phyloP scores from a whole-genome alignment of 352 stramenopile species.

The Vaucheria bursata region DNA sequence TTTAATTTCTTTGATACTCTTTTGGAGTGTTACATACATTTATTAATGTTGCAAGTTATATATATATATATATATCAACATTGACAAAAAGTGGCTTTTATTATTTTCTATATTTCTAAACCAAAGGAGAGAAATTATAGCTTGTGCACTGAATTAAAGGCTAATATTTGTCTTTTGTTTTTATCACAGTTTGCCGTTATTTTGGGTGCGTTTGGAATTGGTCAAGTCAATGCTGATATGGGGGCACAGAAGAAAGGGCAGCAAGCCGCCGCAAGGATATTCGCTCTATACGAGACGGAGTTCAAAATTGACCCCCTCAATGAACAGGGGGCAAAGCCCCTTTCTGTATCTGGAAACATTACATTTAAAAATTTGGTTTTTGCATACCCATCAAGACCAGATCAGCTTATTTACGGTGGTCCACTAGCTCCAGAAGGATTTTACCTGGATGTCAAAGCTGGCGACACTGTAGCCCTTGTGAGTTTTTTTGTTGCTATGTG shows the following conservation, averaged over 20 bases:
- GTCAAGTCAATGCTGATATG: slow-evolving; percentile 36
- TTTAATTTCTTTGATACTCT: too few species aligned
- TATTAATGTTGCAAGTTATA: too few species aligned
- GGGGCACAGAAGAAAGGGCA: slow-evolving; percentile 13
- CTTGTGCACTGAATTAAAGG: too few species aligned
- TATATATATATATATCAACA: too few species aligned
- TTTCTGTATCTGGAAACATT: slow-evolving; percentile 48
- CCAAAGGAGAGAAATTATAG: too few species aligned
- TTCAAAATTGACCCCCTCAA: slow-evolving; percentile 30
- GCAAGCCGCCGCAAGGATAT: slow-evolving; percentile 33
- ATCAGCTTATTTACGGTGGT: slow-evolving; percentile 16
- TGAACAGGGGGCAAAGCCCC: slow-evolving; percentile 17
- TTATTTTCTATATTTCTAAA: too few species aligned
- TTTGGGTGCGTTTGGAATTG: slow-evolving; percentile 29
- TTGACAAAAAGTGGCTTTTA: too few species aligned
- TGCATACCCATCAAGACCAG: slow-evolving; percentile 61
- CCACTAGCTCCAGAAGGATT: background rate
- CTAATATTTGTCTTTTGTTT: too few species aligned
- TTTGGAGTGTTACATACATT: too few species aligned
- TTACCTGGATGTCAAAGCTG: slow-evolving; percentile 26
- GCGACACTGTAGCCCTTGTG: slow-evolving; percentile 55
- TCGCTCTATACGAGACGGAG: slow-evolving; percentile 27
- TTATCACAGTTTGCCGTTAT: slow-evolving; percentile 28
- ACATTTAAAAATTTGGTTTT: slow-evolving; percentile 63
- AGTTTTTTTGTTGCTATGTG: too few species aligned